Conservation (phyloP, 139 green algal genomes). For the Chloropicon primus region DNA sequence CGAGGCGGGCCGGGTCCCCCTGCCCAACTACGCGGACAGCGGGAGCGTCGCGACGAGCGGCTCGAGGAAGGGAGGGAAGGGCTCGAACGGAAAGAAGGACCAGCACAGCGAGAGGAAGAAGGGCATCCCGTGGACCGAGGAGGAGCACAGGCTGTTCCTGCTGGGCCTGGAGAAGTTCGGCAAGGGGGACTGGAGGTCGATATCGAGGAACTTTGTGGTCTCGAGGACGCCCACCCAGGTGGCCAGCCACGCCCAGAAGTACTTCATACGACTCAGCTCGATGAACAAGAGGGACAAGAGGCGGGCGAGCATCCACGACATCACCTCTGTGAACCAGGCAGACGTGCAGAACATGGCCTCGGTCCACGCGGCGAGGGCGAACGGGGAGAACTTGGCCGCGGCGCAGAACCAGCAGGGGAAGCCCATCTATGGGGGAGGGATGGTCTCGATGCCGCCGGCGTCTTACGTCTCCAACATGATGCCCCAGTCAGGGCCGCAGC, state of each 20-base stretch:
- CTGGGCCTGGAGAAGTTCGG: conserved; percentile 82
- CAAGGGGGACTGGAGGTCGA: conserved; percentile 88
- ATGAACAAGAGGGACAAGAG: conserved; percentile 82
- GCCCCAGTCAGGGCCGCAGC: neutral
- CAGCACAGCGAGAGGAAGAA: conserved; percentile 45
- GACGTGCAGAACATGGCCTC: neutral
- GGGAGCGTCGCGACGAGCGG: conserved; percentile 13
- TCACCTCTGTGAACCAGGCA: conserved; percentile 48
- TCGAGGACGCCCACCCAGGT: conserved; percentile 86
- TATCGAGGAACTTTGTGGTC: conserved; percentile 82
- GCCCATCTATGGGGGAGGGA: neutral
- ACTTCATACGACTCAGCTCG: conserved; percentile 83
- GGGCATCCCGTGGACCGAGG: conserved; percentile 87
- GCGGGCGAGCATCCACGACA: conserved; percentile 80
- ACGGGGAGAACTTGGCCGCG: neutral
- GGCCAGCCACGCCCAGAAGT: conserved; percentile 83
- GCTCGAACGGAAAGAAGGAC: conserved; percentile 1
- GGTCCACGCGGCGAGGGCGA: neutral
- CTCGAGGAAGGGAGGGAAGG: conserved; percentile 18
- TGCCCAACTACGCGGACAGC: conserved; percentile 39
- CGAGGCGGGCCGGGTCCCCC: conserved; percentile 35
- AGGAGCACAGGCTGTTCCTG: conserved; percentile 85
- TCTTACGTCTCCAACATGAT: neutral
- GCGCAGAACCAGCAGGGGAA: neutral
- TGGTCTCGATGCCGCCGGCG: neutral